Evolutionary conservation across 768 basidiomycete genomes (phyloP), one percentile per base, ranked within the genome.

Genomic region (Wakefieldia striispora): DNA sequence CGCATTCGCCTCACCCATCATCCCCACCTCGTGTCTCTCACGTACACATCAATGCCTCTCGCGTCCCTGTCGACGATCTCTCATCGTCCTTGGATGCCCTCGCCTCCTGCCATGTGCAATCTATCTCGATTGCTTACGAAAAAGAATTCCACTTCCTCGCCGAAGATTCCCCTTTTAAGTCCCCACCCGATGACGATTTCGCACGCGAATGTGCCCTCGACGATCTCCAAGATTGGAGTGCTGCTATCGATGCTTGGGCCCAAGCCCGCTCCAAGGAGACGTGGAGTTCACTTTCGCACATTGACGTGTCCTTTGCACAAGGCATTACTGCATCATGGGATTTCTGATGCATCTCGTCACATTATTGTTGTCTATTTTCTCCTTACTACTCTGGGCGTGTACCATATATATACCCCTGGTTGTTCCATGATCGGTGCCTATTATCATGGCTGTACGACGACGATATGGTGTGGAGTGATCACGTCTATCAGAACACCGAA

Each of bases 121-220:
- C 59, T 33, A 52, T 69, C 47, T 56, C 56, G 17, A 55, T 67
- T 34, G 42, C 44, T 20, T 65, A 62, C 26, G 60, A 56, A 36
- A 45, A 51, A 11, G 52, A 43, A 44, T 41, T 40, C 19, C 45
- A 41, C 40, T 37, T 19, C 21, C 47, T 6, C 23, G 39, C 27
- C 9, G 23, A 57, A 23, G 33, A 42, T 26, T 11, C n/a, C 14
- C 47, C 40, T 7, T 16, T 23, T 1, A 51, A 64, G 26, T 14
- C 42, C 1, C 33, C 42, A 0, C 31, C 47, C 6, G 51, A 56
- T 6, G 65, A 68, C 45, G 54, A 64, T 0, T 67, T 67, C 16
- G 54, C 52, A 0, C 62, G 55, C 5, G 58, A 67, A 37, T 69
- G 67, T 21, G 66, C 66, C 0, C 52, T 69, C 13, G 66, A 69